A percentile compares a stretch with the other conserved stretches of the same genome.
phyloP scores from a whole-genome alignment of 306 rosid species.

The Dicorynia guianensis region DNA sequence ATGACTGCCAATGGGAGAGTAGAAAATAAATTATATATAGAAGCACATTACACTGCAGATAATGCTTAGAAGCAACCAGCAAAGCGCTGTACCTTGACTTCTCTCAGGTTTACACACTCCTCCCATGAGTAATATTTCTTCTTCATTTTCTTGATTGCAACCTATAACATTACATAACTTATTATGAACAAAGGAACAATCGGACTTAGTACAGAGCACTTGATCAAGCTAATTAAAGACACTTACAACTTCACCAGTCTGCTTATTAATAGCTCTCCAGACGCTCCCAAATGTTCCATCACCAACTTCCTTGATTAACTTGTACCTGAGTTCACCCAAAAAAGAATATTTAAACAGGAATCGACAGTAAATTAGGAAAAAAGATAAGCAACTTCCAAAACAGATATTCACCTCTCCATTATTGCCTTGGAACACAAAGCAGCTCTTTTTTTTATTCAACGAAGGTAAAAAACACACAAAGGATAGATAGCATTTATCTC shows the following conservation, averaged over 20 bases:
- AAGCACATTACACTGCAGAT: not conserved
- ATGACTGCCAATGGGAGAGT: conserved; percentile 58
- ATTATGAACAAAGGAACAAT: conserved; percentile 3
- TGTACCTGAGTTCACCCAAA: conserved; percentile 59
- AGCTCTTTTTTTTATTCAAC: conserved; percentile 74
- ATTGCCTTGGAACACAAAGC: conserved; percentile 54
- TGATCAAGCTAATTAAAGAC: conserved; percentile 27
- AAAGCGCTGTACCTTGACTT: conserved; percentile 78
- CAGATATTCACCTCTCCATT: conserved; percentile 89
- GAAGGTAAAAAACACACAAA: conserved; percentile 56
- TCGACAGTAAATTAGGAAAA: not conserved
- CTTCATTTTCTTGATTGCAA: conserved; percentile 98
- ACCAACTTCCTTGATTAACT: conserved; percentile 97
- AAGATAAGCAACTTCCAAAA: conserved; percentile 5
- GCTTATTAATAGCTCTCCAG: conserved; percentile 93
- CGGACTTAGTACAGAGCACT: not conserved
- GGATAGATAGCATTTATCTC: conserved; percentile 76
- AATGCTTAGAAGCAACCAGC: not conserved
- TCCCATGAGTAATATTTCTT: conserved; percentile 95
- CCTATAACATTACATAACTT: conserved; percentile 55
- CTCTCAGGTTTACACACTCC: conserved; percentile 94
- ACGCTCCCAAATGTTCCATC: conserved; percentile 98
- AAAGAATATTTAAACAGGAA: conserved; percentile 1
- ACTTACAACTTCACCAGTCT: conserved; percentile 97
- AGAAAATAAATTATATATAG: not conserved